phyloP scores from a whole-genome alignment of 1,284 basidiomycete genomes.

The Microbotryum violaceum region DNA sequence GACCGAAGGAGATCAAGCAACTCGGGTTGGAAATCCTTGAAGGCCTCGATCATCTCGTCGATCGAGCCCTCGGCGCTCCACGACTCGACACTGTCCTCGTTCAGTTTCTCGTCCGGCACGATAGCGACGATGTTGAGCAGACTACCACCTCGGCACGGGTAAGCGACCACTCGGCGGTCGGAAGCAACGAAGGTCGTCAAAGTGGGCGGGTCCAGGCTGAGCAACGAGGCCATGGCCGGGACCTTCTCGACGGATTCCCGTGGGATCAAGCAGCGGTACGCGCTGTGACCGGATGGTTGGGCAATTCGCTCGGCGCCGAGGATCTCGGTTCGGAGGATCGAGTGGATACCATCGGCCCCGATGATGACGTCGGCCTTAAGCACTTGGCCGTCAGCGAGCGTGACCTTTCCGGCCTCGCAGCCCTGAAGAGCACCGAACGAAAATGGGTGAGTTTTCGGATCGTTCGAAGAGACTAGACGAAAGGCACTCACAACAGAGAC shows the following conservation, averaged over 20 bases:
- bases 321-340: constrained; percentile 29
- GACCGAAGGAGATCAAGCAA: constrained; percentile 40
- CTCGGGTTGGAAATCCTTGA: constrained; percentile 28
- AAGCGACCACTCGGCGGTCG: constrained; percentile 31
- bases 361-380: constrained; percentile 40
- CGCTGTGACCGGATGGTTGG: constrained; percentile 34
- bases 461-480: no score
- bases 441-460: no score
- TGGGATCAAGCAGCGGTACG: constrained; percentile 29
- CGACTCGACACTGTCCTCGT: constrained; percentile 33
- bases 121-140: constrained; percentile 36
- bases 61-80: constrained; percentile 34
- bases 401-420: constrained; percentile 36
- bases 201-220: not conserved
- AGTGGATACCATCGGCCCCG: constrained; percentile 42
- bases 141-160: constrained; percentile 31
- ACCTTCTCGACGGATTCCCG: constrained; percentile 1
- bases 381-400: constrained; percentile 39
- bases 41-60: constrained; percentile 32
- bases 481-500: constrained; percentile 12
- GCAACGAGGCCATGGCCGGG: not conserved
- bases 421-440: constrained; percentile 21
- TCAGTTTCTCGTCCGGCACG: constrained; percentile 35
- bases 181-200: constrained; percentile 24
- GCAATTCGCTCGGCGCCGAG: constrained; percentile 30